phyloP scores from a whole-genome alignment of 106 monocot genomes.

The Triglochin maritima region DNA sequence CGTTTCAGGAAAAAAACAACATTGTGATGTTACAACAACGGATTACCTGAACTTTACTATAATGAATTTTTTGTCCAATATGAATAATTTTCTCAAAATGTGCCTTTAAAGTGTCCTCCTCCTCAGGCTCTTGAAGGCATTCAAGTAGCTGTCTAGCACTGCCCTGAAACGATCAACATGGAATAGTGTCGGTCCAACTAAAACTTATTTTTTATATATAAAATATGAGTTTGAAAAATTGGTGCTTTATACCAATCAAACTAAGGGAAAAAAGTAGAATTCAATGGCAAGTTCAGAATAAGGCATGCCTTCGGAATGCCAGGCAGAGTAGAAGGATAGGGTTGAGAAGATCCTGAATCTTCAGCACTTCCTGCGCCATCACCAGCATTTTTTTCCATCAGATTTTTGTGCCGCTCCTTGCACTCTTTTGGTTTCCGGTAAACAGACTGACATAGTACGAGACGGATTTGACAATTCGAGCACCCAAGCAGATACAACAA shows the following conservation, averaged over 20 bases:
- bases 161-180: constrained; percentile 34
- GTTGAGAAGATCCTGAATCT: constrained; percentile 97
- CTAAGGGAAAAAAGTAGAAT: too few species aligned
- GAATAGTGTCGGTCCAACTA: too few species aligned
- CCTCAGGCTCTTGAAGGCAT: constrained; percentile 86
- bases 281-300: not conserved
- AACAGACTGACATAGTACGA: constrained; percentile 50
- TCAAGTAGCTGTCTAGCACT: constrained; percentile 87
- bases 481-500: not conserved
- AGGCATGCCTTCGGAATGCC: constrained; percentile 88
- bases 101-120: constrained; percentile 78
- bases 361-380: constrained; percentile 99
- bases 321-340: constrained; percentile 79
- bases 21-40: not conserved
- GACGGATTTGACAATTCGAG: constrained; percentile 6
- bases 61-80: constrained; percentile 51
- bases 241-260: too few species aligned
- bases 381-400: constrained; percentile 74
- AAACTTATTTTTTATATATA: too few species aligned
- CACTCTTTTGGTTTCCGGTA: constrained; percentile 79
- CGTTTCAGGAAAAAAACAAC: too few species aligned
- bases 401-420: constrained; percentile 81
- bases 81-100: constrained; percentile 93
- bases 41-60: constrained; percentile 40
- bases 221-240: too few species aligned